phyloP scores from a whole-genome alignment of 176 grass and related monocot species.

The Dendrocalamus sinicus region DNA sequence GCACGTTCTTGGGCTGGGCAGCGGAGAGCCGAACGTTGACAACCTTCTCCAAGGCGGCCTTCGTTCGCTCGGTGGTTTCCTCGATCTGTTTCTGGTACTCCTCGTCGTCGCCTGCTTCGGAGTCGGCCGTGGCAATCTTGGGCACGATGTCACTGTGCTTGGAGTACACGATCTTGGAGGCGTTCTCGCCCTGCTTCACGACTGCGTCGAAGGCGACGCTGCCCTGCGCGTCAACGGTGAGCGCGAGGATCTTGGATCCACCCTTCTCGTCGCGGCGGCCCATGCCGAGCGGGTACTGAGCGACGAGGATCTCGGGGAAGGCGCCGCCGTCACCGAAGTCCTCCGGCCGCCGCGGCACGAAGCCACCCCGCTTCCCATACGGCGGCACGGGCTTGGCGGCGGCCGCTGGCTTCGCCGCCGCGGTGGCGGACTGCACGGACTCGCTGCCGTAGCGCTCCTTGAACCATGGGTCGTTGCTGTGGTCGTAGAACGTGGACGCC shows the following conservation, averaged over 20 bases:
- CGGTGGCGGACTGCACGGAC: slow-evolving; percentile 11
- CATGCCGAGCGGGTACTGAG: slow-evolving; percentile 90
- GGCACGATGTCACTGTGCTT: slow-evolving; percentile 94
- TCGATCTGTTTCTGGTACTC: slow-evolving; percentile 83
- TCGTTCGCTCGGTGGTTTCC: slow-evolving; percentile 78
- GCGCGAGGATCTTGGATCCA: slow-evolving; percentile 83
- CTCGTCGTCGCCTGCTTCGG: slow-evolving; percentile 45
- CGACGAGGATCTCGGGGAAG: slow-evolving; percentile 93
- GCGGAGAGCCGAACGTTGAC: slow-evolving; percentile 87
- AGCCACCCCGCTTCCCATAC: slow-evolving; percentile 78
- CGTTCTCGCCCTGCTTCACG: slow-evolving; percentile 96
- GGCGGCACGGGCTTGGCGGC: slow-evolving; percentile 53
- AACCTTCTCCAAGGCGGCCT: slow-evolving; percentile 80
- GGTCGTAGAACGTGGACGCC: slow-evolving; percentile 72
- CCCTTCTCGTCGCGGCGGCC: slow-evolving; percentile 88
- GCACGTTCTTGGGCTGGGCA: slow-evolving; percentile 92
- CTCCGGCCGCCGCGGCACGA: slow-evolving; percentile 74
- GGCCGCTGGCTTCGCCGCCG: slow-evolving; percentile 32
- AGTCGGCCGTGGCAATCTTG: slow-evolving; percentile 60
- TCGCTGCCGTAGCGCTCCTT: slow-evolving; percentile 81
- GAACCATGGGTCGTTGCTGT: slow-evolving; percentile 92
- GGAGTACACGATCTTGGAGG: slow-evolving; percentile 86
- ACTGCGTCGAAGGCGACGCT: slow-evolving; percentile 93
- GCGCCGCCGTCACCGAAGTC: slow-evolving; percentile 88
- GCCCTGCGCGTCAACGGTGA: slow-evolving; percentile 82